These are phyloP conservation scores for Diutina sp. DNA, from an alignment of 1,139 yeast species.

Conservation along the genomic window DNA sequence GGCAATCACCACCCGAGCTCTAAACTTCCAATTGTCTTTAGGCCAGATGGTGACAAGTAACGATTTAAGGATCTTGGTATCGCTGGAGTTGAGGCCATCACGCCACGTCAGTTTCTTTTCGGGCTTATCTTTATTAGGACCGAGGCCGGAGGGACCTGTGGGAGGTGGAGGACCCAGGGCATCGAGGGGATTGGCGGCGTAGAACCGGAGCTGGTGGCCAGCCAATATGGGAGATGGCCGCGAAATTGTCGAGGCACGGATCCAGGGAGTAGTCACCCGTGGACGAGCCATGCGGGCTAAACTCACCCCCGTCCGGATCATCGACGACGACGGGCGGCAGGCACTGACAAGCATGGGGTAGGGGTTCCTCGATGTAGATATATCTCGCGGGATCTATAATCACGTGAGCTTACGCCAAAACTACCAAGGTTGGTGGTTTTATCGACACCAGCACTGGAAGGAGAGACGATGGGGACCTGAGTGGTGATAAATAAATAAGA, in stretches of 20 bases:
- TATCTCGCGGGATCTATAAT: neutral
- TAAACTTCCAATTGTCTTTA: slow-evolving; percentile 54
- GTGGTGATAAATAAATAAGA: too few species aligned
- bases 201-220: neutral
- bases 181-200: neutral
- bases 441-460: neutral
- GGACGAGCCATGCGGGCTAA: neutral
- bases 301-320: neutral
- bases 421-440: neutral
- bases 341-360: neutral
- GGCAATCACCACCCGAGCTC: slow-evolving; percentile 66
- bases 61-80: slow-evolving; percentile 36
- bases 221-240: neutral
- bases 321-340: neutral
- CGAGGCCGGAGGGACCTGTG: neutral
- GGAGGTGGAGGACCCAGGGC: slow-evolving; percentile 1
- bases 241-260: neutral
- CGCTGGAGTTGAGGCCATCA: neutral
- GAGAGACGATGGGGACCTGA: too few species aligned
- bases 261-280: neutral
- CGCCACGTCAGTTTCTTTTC: neutral
- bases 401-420: neutral
- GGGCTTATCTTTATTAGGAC: neutral
- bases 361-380: neutral
- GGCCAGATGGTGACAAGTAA: slow-evolving; percentile 86